Conservation (phyloP, 1,284 basidiomycete genomes). For the Cutaneotrichosporon cavernicola region DNA sequence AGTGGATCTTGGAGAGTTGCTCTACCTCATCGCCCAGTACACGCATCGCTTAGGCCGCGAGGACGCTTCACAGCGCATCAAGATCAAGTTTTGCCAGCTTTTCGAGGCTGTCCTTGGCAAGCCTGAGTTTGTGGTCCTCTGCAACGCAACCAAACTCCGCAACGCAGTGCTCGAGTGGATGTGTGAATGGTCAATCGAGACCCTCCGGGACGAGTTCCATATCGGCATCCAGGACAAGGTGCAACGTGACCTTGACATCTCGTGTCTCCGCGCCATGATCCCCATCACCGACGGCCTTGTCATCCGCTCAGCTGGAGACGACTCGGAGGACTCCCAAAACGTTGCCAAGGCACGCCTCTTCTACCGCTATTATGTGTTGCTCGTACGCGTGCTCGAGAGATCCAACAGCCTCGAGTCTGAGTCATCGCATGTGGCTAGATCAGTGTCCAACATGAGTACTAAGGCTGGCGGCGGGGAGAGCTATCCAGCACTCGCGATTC, state of each 20-base stretch:
- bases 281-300: conserved; percentile 73
- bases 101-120: conserved; percentile 68
- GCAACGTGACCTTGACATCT: conserved; percentile 65
- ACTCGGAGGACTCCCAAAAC: conserved; percentile 63
- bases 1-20: conserved; percentile 68
- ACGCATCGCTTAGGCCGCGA: conserved; percentile 63
- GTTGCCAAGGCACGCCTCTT: conserved; percentile 74
- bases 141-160: conserved; percentile 66
- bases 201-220: conserved; percentile 29
- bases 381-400: conserved; percentile 66
- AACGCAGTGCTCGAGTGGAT: conserved; percentile 71
- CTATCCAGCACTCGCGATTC: conserved; percentile 53
- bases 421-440: conserved; percentile 25
- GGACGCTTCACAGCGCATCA: conserved; percentile 62
- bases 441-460: conserved; percentile 25
- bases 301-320: conserved; percentile 63
- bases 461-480: conserved; percentile 18
- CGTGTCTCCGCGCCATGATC: conserved; percentile 68
- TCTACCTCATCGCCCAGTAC: conserved; percentile 65
- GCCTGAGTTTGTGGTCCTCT: conserved; percentile 62
- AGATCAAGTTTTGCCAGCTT: conserved; percentile 72
- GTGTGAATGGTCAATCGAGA: conserved; percentile 64
- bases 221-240: conserved; percentile 24
- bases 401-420: conserved; percentile 25
- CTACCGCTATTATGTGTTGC: conserved; percentile 67